Conservation (phyloP, 345 rosid genomes). For the Brassica napus region Da-Ae NC_063441.1:10770501-10771000, state of each 20-base stretch:
- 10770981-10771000: too few relatives aligned
- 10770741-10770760: slow-evolving; percentile 21
- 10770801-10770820: background rate
- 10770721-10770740: slow-evolving; percentile 37
- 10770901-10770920: too few relatives aligned
- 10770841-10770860: too few relatives aligned
- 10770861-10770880: too few relatives aligned
- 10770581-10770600: slow-evolving; percentile 52
- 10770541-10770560: slow-evolving; percentile 19
- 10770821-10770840: too few relatives aligned
- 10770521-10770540: slow-evolving; percentile 33
- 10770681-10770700: slow-evolving; percentile 15
- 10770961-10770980: too few relatives aligned
- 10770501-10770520: slow-evolving; percentile 12
- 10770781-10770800: background rate
- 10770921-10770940: too few relatives aligned
- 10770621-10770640: background rate
- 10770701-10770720: slow-evolving; percentile 25
- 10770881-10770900: too few relatives aligned
- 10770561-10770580: slow-evolving; percentile 32
- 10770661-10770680: slow-evolving; percentile 38
- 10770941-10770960: too few relatives aligned
- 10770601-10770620: background rate
- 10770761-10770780: slow-evolving; percentile 14
- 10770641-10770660: slow-evolving; percentile 35